Conservation (phyloP, 495 filamentous ascomycete genomes). For the Filosporella fistucella region DNA sequence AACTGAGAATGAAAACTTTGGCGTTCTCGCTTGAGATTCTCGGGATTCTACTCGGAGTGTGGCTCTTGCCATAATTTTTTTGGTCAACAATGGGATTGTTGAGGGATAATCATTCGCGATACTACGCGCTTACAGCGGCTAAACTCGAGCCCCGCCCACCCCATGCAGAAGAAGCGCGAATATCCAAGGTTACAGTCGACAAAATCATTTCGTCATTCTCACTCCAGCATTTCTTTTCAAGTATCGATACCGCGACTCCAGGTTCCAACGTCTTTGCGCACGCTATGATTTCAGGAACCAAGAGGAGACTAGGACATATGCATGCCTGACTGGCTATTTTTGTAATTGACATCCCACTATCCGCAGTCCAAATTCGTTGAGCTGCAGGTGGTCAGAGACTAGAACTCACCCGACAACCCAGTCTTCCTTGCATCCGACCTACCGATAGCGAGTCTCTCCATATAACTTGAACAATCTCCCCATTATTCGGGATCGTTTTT, state of each 20-base stretch:
- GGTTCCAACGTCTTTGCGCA: not conserved
- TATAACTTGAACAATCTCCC: not conserved
- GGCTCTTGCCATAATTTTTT: too few species aligned
- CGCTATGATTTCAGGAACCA: not conserved
- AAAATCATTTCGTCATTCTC: not conserved
- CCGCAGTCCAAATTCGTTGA: conserved; percentile 11
- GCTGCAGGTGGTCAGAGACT: conserved; percentile 8
- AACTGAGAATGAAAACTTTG: too few species aligned
- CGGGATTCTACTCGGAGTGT: too few species aligned
- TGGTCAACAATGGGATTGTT: too few species aligned
- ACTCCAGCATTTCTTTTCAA: not conserved
- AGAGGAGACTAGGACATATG: not conserved
- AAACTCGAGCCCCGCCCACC: not conserved
- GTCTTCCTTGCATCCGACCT: conserved; percentile 2
- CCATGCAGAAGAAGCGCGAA: conserved; percentile 1
- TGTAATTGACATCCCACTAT: not conserved
- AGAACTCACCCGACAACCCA: not conserved
- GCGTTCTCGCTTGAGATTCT: too few species aligned
- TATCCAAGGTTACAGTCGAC: not conserved
- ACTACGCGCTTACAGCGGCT: too few species aligned
- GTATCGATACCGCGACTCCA: not conserved
- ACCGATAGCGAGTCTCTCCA: not conserved
- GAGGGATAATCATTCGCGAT: too few species aligned
- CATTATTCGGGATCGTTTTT: not conserved
- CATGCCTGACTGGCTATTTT: not conserved